Evolutionary conservation across 2,329 filamentous ascomycete species (phyloP).

Genomic region (Sarocladiaceae sp.): DNA sequence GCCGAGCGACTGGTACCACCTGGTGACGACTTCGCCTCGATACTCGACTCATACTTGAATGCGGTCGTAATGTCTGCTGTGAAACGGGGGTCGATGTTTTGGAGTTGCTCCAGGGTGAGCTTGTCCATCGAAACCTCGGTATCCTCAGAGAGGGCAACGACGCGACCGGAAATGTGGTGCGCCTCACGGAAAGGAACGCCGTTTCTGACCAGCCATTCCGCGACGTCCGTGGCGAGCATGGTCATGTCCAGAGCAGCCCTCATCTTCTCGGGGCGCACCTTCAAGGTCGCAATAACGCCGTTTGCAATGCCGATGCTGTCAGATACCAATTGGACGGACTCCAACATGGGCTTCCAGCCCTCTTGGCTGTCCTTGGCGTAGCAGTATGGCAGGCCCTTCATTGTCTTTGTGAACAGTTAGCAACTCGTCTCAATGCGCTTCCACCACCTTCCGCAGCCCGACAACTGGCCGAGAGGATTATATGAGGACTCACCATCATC

Average conservation of each 20-base stretch:
- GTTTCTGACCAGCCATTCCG: constrained; percentile 58
- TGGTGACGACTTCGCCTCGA: constrained; percentile 64
- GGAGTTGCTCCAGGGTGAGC: constrained; percentile 61
- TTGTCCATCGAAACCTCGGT: constrained; percentile 63
- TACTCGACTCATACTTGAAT: constrained; percentile 68
- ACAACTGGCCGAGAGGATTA: constrained; percentile 20
- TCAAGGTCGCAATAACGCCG: constrained; percentile 65
- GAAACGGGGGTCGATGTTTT: constrained; percentile 63
- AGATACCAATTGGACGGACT: constrained; percentile 68
- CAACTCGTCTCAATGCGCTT: constrained; percentile 21
- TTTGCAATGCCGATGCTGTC: constrained; percentile 73
- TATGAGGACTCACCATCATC: constrained; percentile 45
- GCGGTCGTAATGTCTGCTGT: constrained; percentile 60
- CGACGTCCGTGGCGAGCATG: constrained; percentile 68
- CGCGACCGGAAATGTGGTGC: constrained; percentile 69
- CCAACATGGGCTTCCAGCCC: constrained; percentile 69
- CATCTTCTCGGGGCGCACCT: constrained; percentile 66
- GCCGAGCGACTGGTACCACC: constrained; percentile 68
- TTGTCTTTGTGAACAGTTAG: constrained; percentile 35
- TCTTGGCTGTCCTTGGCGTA: constrained; percentile 82
- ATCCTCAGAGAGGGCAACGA: constrained; percentile 67
- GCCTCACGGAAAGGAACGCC: constrained; percentile 74
- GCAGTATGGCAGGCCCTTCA: constrained; percentile 60
- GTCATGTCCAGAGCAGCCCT: constrained; percentile 63
- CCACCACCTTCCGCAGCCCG: no score